Percentiles rank a stretch among this genome's conserved stretches.
These are phyloP conservation scores for Calonectria pseudoturangicola DNA, from an alignment of 2,329 filamentous ascomycete genomes.

Conservation along the genomic window DNA sequence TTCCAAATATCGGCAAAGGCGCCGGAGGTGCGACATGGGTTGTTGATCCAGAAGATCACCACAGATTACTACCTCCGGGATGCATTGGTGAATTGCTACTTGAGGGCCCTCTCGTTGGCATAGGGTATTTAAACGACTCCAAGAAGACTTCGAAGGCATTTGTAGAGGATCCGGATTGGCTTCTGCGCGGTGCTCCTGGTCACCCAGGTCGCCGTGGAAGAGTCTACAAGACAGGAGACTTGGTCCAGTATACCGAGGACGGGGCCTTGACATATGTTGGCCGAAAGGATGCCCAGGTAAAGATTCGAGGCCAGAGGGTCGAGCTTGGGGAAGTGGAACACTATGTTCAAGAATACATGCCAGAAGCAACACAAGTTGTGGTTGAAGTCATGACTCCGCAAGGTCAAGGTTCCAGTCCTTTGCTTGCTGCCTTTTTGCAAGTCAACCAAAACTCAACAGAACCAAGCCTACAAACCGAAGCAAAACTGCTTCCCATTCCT, in stretches of 20 bases:
- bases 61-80: slow-evolving; percentile 51
- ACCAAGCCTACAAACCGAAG: neutral
- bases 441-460: neutral
- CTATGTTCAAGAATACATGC: slow-evolving; percentile 19
- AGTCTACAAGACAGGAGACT: slow-evolving; percentile 68
- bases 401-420: neutral
- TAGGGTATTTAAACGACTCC: slow-evolving; percentile 68
- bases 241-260: slow-evolving; percentile 64
- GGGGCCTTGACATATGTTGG: slow-evolving; percentile 61
- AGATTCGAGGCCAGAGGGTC: slow-evolving; percentile 42
- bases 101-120: slow-evolving; percentile 67
- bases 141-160: slow-evolving; percentile 55
- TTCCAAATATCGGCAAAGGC: slow-evolving; percentile 27
- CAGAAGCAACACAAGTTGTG: neutral
- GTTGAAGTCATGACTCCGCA: slow-evolving; percentile 8
- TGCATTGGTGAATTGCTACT: slow-evolving; percentile 66
- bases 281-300: slow-evolving; percentile 38
- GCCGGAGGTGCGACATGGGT: slow-evolving; percentile 46
- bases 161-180: slow-evolving; percentile 62
- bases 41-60: slow-evolving; percentile 48
- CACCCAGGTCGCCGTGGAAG: slow-evolving; percentile 38
- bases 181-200: slow-evolving; percentile 8
- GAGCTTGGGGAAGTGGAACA: slow-evolving; percentile 40
- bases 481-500: neutral
- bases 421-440: slow-evolving; percentile 18